These are phyloP conservation scores for Monocercomonoides exilis DNA, from an alignment of 78 protist genomes.

Conservation along the genomic window DNA sequence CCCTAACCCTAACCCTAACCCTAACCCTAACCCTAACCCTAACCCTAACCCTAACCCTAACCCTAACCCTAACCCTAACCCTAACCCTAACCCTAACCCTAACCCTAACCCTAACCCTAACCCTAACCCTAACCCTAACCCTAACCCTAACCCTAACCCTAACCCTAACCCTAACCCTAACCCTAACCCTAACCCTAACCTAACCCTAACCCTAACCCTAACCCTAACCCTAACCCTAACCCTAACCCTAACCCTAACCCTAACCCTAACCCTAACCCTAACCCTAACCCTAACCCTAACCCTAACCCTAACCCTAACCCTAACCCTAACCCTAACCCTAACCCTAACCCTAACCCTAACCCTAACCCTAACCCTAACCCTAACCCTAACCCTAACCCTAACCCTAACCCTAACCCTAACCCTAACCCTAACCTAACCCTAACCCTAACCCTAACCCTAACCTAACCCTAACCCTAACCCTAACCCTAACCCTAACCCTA, in stretches of 20 bases:
- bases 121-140: constrained; percentile 10
- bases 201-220: too few species aligned
- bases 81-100: constrained; percentile 10
- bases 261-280: constrained; percentile 9
- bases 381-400: constrained; percentile 9
- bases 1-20: constrained; percentile 10
- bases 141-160: constrained; percentile 10
- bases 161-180: constrained; percentile 4
- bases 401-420: constrained; percentile 9
- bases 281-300: constrained; percentile 10
- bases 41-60: constrained; percentile 9
- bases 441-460: too few species aligned
- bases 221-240: too few species aligned
- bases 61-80: constrained; percentile 10
- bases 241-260: constrained; percentile 10
- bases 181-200: too few species aligned
- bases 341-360: constrained; percentile 10
- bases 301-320: constrained; percentile 10
- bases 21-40: constrained; percentile 6
- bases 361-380: constrained; percentile 10
- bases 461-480: too few species aligned
- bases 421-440: too few species aligned
- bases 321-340: constrained; percentile 9
- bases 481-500: constrained; percentile 9
- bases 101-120: constrained; percentile 9